Base-by-base conservation (phyloP, 768 basidiomycete species). In the Antrodiella citrinella region DNA sequence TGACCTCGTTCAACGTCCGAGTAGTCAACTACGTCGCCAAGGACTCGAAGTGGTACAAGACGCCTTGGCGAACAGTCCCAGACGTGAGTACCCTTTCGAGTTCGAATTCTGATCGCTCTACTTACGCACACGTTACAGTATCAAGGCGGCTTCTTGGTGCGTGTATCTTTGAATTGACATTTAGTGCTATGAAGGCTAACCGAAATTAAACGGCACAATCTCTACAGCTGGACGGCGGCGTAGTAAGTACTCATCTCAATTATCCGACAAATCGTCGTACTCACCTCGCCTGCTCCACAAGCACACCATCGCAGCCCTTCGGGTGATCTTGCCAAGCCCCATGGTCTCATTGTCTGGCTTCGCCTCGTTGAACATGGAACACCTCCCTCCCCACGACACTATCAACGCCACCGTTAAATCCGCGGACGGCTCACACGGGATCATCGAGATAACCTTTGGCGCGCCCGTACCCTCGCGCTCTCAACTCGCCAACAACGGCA, bases 31-130 rank as follows among this genome's bases (percentile, higher is more conserved):
- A 72, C 54, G 69, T 88, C 52, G 77, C 81, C 54, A 69, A 78
- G 60, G 75, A 77, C 12, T 77, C 75, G 21, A 84, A 84, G 61
- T 92, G 81, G 73, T 87, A 88, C 62, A 82, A 86, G 47, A 91
- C 88, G 0, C 77, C 82, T 30, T 93, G 91, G 91, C 72, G 91
- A 38, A 86, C 84, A 1, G 69, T 85, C 45, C 90, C 91, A 20
- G 86, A 89, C 54, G 86, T 86, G 57, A 59, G 82, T 73, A 11
- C 12, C 44, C 54, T 22, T 26, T 11, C 19, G 15, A 22, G 46
- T 13, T 25, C 45, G 23, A 2, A 41, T 25, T 42, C 43, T 47
- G 40, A 58, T 40, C 19, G 24, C 38, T 20, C 9, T 43, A 30
- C 15, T n/a, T n/a, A n/a, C n/a, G n/a, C n/a, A n/a, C n/a, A n/a